Base-by-base conservation (phyloP, 78 protist species). In the Polysphondylium violaceum region DNA sequence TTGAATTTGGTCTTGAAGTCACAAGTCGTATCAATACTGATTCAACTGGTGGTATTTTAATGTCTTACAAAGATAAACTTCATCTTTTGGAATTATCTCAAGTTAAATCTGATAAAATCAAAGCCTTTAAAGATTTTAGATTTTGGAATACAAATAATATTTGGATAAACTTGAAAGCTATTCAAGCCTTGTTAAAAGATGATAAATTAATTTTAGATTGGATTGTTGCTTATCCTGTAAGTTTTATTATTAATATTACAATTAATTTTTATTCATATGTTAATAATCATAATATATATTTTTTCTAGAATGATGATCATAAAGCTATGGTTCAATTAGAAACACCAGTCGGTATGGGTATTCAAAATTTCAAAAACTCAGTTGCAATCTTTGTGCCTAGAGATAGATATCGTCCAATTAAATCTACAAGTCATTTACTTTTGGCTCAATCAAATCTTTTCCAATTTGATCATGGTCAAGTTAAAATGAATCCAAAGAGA, bases 121-220 rank as follows among this genome's bases (percentile, higher is more conserved):
- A 96, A 79, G 67, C 87, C 60, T 83, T 98, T 88, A 43, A 63
- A 53, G 98, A 96, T 73, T 97, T 97, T 94, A 79, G 86, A 41
- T 74, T 73, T 75, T 99, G 98, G 97, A 99, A 99, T 95, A 99
- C 99, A 33, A 98, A 98, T 96, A 98, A 98, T 87, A 72, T 98
- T 55, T 99, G 99, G 99, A 72, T 97, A 44, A 73, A 72, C 19
- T 31, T 83, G 12, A 83, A 69, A 59, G 67, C 91, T 29, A 44
- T 69, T 23, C 14, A 53, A 14, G 31, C 8, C 23, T 69, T 83
- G 31, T 40, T 83, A 23, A 69, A 83, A 63, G 65, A 41, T 41
- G 91, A 83, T 58, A 83, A 69, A 44, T 44, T 83, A 69, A 29
- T 40, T 7, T 56, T 83, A 33, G 91, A 69, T 83, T 83, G 77